Percentiles rank a stretch among this genome's conserved stretches.
Conservation (phyloP, 768 basidiomycete genomes). For the Hericium coralloides region DNA sequence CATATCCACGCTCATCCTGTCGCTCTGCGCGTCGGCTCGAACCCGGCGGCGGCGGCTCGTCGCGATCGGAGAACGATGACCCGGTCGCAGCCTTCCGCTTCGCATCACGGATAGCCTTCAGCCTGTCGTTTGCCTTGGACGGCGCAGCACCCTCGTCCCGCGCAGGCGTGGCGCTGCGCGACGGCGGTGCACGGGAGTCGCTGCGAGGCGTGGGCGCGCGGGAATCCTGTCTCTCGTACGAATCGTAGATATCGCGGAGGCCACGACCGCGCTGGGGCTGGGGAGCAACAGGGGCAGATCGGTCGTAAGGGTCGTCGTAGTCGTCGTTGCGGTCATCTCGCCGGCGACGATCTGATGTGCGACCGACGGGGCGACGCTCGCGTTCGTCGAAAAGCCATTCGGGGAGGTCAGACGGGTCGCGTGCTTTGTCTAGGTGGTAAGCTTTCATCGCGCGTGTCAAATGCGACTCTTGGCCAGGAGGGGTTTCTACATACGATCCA, state of each 20-base stretch:
- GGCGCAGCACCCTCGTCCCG: slow-evolving; percentile 16
- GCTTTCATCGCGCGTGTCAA: slow-evolving; percentile 59
- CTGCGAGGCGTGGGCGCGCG: neutral
- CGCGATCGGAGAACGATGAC: neutral
- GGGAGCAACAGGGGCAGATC: neutral
- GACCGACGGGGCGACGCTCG: slow-evolving; percentile 33
- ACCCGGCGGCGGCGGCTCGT: neutral
- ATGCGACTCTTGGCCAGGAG: slow-evolving; percentile 48
- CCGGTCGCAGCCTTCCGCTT: slow-evolving; percentile 26
- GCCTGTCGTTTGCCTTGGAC: slow-evolving; percentile 35
- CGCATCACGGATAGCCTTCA: slow-evolving; percentile 43
- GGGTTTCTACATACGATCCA: slow-evolving; percentile 29
- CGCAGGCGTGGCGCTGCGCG: neutral
- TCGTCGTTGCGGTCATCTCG: slow-evolving; percentile 5
- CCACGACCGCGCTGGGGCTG: slow-evolving; percentile 18
- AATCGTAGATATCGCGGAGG: slow-evolving; percentile 30
- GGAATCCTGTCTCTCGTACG: neutral
- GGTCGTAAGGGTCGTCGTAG: slow-evolving; percentile 10
- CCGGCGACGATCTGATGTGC: slow-evolving; percentile 11
- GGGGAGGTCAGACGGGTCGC: slow-evolving; percentile 48
- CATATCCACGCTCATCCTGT: neutral
- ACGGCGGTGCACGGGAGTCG: neutral
- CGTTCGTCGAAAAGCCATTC: slow-evolving; percentile 55
- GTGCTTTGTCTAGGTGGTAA: slow-evolving; percentile 56
- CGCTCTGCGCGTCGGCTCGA: neutral